Conservation (phyloP, 2,329 filamentous ascomycete genomes). For the Alternaria alternata region DNA sequence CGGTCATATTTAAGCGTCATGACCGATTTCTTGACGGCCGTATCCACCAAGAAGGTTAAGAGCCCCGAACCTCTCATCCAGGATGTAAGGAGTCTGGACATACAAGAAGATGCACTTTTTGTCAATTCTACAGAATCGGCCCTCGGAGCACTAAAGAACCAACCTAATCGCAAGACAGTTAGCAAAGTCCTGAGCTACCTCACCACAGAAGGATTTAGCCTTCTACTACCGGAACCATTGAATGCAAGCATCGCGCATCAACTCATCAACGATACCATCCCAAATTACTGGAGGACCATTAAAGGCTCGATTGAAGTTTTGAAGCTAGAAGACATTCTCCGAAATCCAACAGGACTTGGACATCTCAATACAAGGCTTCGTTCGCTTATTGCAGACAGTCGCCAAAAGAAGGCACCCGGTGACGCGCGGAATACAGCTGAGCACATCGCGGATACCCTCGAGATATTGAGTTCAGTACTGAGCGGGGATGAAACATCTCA, state of each 20-base stretch:
- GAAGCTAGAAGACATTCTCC: constrained; percentile 70
- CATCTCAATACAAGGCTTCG: constrained; percentile 76
- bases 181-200: constrained; percentile 64
- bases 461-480: constrained; percentile 55
- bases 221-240: constrained; percentile 70
- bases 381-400: constrained; percentile 59
- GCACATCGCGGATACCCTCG: constrained; percentile 53
- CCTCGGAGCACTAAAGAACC: constrained; percentile 66
- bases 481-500: constrained; percentile 53
- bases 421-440: constrained; percentile 40
- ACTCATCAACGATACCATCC: constrained; percentile 76
- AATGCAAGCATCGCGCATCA: constrained; percentile 78
- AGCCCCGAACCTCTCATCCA: constrained; percentile 24
- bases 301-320: constrained; percentile 10
- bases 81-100: constrained; percentile 21
- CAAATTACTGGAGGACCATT: constrained; percentile 77
- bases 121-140: constrained; percentile 57
- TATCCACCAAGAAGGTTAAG: constrained; percentile 51
- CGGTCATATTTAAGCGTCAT: constrained; percentile 40
- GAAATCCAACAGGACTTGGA: constrained; percentile 78
- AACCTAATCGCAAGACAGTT: constrained; percentile 69
- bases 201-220: constrained; percentile 58
- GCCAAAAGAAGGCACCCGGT: constrained; percentile 45
- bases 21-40: constrained; percentile 59
- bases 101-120: constrained; percentile 16